phyloP scores from a whole-genome alignment of 1,284 basidiomycete species.

The Ganoderma leucocontextum region DNA sequence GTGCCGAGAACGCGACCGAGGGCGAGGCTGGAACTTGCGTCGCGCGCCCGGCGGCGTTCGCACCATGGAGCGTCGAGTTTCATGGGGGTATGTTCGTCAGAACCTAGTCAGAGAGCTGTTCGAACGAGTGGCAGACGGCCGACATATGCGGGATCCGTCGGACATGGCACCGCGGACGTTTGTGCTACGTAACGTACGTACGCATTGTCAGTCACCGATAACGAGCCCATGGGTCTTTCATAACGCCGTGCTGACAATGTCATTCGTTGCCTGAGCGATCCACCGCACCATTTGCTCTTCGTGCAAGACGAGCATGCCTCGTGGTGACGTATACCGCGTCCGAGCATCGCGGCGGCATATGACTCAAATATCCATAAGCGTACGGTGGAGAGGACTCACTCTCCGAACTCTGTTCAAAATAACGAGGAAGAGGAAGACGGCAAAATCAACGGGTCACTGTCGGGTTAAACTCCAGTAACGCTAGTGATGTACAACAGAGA shows the following conservation, averaged over 20 bases:
- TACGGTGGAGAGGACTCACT: background rate
- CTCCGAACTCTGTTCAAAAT: background rate
- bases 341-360: background rate
- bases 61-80: slow-evolving; percentile 9
- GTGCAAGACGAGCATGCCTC: background rate
- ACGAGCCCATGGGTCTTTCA: background rate
- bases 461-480: background rate
- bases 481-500: slow-evolving; percentile 20
- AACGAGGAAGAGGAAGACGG: background rate
- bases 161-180: background rate
- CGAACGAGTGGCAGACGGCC: slow-evolving; percentile 27
- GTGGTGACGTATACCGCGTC: background rate
- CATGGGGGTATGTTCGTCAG: background rate
- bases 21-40: slow-evolving; percentile 8
- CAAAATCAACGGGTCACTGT: background rate
- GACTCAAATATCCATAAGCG: background rate
- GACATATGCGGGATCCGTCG: slow-evolving; percentile 17
- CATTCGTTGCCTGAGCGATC: background rate
- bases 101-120: slow-evolving; percentile 3
- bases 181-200: background rate
- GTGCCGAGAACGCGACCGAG: slow-evolving; percentile 17
- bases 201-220: background rate
- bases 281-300: background rate
- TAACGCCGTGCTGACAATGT: background rate
- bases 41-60: background rate